Evolutionary conservation across 2,329 filamentous ascomycete species (phyloP).

Genomic region (Cryphonectria japonica): DNA sequence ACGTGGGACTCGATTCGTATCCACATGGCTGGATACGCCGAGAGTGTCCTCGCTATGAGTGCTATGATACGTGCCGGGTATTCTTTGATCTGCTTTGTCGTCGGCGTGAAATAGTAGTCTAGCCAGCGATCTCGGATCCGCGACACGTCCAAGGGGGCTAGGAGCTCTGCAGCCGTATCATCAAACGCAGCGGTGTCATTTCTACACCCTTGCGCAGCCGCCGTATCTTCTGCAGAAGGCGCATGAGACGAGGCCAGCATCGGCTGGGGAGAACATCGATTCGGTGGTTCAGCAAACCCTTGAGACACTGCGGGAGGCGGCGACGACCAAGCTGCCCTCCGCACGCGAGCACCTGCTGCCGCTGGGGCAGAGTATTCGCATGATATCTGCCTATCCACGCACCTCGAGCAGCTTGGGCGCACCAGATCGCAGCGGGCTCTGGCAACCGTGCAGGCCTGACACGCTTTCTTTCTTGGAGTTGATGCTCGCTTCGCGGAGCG

Average conservation of each 20-base stretch:
- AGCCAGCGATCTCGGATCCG: constrained; percentile 6
- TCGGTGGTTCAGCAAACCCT: not conserved
- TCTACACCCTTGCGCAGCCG: not conserved
- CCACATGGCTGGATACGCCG: not conserved
- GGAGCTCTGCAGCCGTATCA: not conserved
- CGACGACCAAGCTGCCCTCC: not conserved
- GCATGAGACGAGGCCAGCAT: not conserved
- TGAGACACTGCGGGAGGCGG: not conserved
- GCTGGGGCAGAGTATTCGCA: constrained; percentile 7
- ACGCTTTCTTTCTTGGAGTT: constrained; percentile 3
- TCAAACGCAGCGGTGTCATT: not conserved
- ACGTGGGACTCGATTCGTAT: not conserved
- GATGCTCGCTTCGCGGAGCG: not conserved
- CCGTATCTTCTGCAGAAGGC: not conserved
- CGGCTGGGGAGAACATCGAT: not conserved
- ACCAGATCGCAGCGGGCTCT: constrained; percentile 12
- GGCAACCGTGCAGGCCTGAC: not conserved
- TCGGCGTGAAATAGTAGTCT: constrained; percentile 4
- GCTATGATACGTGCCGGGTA: not conserved
- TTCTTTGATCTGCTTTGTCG: constrained; percentile 9
- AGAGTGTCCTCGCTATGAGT: not conserved
- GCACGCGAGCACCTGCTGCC: constrained; percentile 6
- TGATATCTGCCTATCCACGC: not conserved
- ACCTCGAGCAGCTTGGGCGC: constrained; percentile 11
- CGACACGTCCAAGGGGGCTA: constrained; percentile 9